These are phyloP conservation scores for Fusarium lateritium DNA, from an alignment of 2,329 filamentous ascomycete genomes.

Conservation along the genomic window DNA sequence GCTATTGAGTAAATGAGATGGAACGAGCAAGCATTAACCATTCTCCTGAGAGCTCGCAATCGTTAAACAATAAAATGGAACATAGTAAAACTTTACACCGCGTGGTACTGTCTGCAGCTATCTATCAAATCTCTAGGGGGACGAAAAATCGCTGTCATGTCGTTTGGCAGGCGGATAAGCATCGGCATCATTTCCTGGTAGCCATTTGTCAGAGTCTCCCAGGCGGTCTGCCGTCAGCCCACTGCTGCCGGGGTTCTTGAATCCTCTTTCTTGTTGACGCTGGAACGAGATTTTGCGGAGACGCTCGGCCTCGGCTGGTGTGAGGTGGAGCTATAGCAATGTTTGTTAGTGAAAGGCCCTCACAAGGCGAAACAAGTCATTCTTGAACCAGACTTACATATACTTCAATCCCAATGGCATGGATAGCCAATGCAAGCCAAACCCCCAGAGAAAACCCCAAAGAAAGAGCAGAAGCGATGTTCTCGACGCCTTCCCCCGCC, in stretches of 20 bases:
- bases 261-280: conserved; percentile 22
- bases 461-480: conserved; percentile 17
- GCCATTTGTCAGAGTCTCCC: conserved; percentile 22
- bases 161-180: neutral
- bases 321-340: conserved; percentile 10
- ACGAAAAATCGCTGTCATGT: conserved; percentile 1
- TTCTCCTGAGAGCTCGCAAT: too few relatives aligned
- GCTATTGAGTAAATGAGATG: too few relatives aligned
- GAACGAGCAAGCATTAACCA: too few relatives aligned
- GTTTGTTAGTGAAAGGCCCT: neutral
- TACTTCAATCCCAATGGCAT: conserved; percentile 22
- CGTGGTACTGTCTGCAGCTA: too few relatives aligned
- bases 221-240: conserved; percentile 21
- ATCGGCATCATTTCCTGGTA: neutral
- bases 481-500: conserved; percentile 9
- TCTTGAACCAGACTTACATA: conserved; percentile 4
- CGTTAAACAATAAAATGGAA: too few relatives aligned
- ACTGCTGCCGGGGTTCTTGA: conserved; percentile 10
- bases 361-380: too few relatives aligned
- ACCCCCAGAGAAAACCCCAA: conserved; percentile 14
- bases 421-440: conserved; percentile 17
- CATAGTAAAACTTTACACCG: rapidly evolving
- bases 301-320: conserved; percentile 20
- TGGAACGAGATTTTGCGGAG: conserved; percentile 19
- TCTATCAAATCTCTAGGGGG: neutral